These are phyloP conservation scores for Phytopythium cucurbitacearum DNA, from an alignment of 352 stramenopile genomes.

Conservation along the genomic window DNA sequence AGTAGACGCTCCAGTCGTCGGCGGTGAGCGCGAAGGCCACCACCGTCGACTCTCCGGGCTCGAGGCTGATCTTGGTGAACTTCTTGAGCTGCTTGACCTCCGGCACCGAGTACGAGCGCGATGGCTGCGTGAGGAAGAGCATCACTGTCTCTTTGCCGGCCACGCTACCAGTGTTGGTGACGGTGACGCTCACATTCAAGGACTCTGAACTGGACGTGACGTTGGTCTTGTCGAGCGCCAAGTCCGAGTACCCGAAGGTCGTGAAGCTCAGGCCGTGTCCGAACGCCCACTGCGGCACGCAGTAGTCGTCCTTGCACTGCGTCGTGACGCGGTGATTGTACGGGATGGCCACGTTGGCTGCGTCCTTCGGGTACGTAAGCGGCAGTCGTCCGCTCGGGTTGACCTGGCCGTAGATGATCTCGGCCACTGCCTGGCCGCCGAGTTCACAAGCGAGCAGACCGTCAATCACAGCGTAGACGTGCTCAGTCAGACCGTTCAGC, in stretches of 20 bases:
- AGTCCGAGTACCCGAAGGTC: constrained; percentile 47
- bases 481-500: constrained; percentile 43
- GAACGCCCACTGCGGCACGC: constrained; percentile 69
- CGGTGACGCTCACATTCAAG: constrained; percentile 29
- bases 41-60: constrained; percentile 20
- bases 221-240: constrained; percentile 27
- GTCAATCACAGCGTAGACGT: constrained; percentile 70
- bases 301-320: constrained; percentile 55
- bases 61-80: constrained; percentile 42
- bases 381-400: constrained; percentile 78
- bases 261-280: constrained; percentile 73
- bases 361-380: constrained; percentile 71
- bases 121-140: constrained; percentile 67
- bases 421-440: constrained; percentile 71
- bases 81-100: constrained; percentile 78
- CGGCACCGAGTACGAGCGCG: constrained; percentile 48
- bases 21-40: constrained; percentile 36
- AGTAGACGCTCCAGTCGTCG: constrained; percentile 54
- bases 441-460: constrained; percentile 65
- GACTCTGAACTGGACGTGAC: constrained; percentile 6
- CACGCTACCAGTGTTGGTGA: constrained; percentile 37
- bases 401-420: constrained; percentile 70
- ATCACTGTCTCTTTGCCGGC: constrained; percentile 71
- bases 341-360: constrained; percentile 39
- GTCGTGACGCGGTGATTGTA: constrained; percentile 61